phyloP scores from a whole-genome alignment of 2,329 filamentous ascomycete genomes.

The Neodidymelliopsis sp. region DNA sequence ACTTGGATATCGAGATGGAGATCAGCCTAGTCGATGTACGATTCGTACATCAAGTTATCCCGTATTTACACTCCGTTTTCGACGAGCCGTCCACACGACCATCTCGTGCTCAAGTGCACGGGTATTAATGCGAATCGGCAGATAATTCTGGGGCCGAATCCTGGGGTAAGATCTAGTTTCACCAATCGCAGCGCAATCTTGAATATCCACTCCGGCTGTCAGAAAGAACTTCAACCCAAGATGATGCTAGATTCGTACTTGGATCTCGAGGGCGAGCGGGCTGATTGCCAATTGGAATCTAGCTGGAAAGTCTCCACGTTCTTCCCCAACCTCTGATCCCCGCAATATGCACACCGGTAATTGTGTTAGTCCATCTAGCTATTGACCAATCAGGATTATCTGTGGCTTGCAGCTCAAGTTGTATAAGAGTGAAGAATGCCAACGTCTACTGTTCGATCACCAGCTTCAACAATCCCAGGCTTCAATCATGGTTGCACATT shows the following conservation, averaged over 20 bases:
- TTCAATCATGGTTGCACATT: slow-evolving; percentile 1
- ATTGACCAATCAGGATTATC: neutral
- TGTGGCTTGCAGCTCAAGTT: neutral
- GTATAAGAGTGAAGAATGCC: slow-evolving; percentile 2
- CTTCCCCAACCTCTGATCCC: neutral
- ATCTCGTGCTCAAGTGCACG: neutral
- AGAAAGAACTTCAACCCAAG: neutral
- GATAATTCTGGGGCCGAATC: slow-evolving; percentile 11
- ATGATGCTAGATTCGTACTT: neutral
- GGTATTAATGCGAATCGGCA: neutral
- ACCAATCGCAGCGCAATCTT: neutral
- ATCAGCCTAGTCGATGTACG: slow-evolving; percentile 2
- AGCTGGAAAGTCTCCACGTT: neutral
- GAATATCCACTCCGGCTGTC: neutral
- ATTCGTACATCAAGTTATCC: slow-evolving; percentile 9
- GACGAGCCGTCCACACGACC: neutral
- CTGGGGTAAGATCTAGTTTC: neutral
- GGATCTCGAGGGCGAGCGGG: neutral
- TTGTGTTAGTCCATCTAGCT: neutral
- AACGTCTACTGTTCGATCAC: neutral
- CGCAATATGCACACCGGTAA: neutral
- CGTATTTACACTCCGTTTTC: neutral
- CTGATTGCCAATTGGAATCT: neutral
- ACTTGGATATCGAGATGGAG: neutral
- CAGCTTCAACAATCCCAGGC: neutral